Percentiles rank a stretch among this genome's conserved stretches.
phyloP scores from a whole-genome alignment of 1,284 basidiomycete species.

The Termitomyces sp. region DNA sequence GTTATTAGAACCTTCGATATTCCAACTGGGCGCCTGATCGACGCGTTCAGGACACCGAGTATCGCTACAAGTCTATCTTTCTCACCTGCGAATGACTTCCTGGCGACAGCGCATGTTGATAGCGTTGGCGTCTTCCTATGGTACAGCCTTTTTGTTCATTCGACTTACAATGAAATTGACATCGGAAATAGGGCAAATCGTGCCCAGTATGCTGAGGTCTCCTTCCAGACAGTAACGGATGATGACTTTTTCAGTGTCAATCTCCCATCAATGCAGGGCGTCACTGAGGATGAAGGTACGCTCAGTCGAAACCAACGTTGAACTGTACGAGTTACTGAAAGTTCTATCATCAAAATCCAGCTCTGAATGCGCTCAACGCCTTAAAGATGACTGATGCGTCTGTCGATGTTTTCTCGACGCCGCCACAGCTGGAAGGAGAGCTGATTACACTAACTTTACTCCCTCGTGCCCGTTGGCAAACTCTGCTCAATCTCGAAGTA shows the following conservation, averaged over 20 bases:
- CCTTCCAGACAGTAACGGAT: conserved; percentile 77
- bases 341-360: conserved; percentile 31
- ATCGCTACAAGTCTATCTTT: conserved; percentile 90
- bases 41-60: conserved; percentile 87
- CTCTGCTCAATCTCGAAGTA: conserved; percentile 91
- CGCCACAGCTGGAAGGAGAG: conserved; percentile 81
- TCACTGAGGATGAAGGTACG: conserved; percentile 67
- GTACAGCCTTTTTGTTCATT: conserved; percentile 34
- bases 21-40: conserved; percentile 87
- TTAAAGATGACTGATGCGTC: conserved; percentile 55
- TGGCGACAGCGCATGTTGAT: conserved; percentile 93
- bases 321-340: background rate
- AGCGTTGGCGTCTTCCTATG: conserved; percentile 93
- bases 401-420: conserved; percentile 72
- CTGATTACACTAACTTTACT: conserved; percentile 89
- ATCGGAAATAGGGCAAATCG: conserved; percentile 75
- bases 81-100: conserved; percentile 93
- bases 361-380: conserved; percentile 57
- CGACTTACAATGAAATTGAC: background rate
- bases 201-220: conserved; percentile 86
- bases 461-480: conserved; percentile 94
- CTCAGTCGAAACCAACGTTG: background rate
- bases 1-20: conserved; percentile 95
- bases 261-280: conserved; percentile 82
- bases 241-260: conserved; percentile 66